phyloP scores from a whole-genome alignment of 139 green algal genomes.

The Chlorella sp. region DNA sequence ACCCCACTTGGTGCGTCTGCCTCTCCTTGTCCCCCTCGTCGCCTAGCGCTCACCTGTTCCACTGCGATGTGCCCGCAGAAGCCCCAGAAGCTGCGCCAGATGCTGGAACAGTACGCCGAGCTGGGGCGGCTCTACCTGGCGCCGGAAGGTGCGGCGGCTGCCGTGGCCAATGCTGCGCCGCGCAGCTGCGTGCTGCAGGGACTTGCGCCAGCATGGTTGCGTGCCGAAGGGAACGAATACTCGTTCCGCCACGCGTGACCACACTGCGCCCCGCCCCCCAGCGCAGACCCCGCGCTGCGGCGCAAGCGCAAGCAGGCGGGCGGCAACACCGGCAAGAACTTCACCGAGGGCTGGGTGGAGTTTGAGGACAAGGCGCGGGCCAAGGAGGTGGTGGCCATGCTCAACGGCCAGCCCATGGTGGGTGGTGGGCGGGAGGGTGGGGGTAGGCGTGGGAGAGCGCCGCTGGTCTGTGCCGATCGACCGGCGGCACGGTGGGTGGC shows the following conservation, averaged over 20 bases:
- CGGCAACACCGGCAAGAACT: constrained; percentile 89
- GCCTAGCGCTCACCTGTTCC: constrained; percentile 21
- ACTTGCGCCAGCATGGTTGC: too few relatives aligned
- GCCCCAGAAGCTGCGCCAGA: constrained; percentile 86
- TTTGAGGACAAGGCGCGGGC: constrained; percentile 91
- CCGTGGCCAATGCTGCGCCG: too few relatives aligned
- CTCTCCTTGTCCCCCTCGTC: neutral
- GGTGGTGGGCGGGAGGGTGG: too few relatives aligned
- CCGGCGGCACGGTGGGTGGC: too few relatives aligned
- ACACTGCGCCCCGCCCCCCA: neutral
- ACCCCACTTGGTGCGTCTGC: constrained; percentile 58
- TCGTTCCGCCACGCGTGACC: too few relatives aligned
- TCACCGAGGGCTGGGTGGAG: constrained; percentile 96
- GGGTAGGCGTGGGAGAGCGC: too few relatives aligned
- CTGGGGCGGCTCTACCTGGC: constrained; percentile 86
- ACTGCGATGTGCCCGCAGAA: constrained; percentile 61
- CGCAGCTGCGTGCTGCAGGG: neutral
- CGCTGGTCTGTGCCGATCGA: too few relatives aligned
- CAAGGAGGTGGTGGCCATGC: constrained; percentile 70
- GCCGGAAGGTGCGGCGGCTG: constrained; percentile 61
- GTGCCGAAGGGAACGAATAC: too few relatives aligned
- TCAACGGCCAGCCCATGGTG: constrained; percentile 69
- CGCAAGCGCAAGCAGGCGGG: constrained; percentile 60
- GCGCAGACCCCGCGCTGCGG: constrained; percentile 42
- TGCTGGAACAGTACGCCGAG: constrained; percentile 81